Percentiles rank a stretch among this genome's conserved stretches.
Conservation (phyloP, 495 filamentous ascomycete genomes). For the Mytilinidion resinicola region DNA sequence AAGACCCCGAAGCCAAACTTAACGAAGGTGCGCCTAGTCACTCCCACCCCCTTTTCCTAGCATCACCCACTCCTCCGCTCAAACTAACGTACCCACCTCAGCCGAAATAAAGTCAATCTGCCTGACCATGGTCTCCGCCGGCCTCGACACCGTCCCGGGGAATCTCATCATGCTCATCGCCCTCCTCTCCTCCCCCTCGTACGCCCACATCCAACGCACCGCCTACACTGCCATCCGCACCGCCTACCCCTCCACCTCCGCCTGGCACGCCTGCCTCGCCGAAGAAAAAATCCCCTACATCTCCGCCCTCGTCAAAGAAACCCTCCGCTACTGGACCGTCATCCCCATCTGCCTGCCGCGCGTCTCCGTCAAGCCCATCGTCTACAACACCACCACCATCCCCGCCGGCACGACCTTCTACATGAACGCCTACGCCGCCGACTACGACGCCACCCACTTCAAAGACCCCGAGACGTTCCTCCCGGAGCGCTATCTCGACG, state of each 20-base stretch:
- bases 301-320: conserved; percentile 63
- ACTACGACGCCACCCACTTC: conserved; percentile 63
- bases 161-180: conserved; percentile 66
- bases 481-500: conserved; percentile 61
- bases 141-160: conserved; percentile 62
- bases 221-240: conserved; percentile 59
- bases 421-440: conserved; percentile 65
- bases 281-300: conserved; percentile 69
- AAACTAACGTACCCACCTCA: conserved; percentile 17
- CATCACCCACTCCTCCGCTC: neutral
- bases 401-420: conserved; percentile 61
- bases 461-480: conserved; percentile 51
- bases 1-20: conserved; percentile 47
- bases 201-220: conserved; percentile 56
- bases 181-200: conserved; percentile 57
- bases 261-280: conserved; percentile 57
- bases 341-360: conserved; percentile 66
- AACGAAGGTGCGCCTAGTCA: conserved; percentile 40
- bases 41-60: neutral
- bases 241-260: conserved; percentile 58
- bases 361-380: conserved; percentile 57
- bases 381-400: conserved; percentile 52
- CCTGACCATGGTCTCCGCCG: conserved; percentile 68
- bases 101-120: conserved; percentile 68
- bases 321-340: conserved; percentile 66